phyloP scores from a whole-genome alignment of 208 protist genomes.

The Crithidia fasciculata region DNA sequence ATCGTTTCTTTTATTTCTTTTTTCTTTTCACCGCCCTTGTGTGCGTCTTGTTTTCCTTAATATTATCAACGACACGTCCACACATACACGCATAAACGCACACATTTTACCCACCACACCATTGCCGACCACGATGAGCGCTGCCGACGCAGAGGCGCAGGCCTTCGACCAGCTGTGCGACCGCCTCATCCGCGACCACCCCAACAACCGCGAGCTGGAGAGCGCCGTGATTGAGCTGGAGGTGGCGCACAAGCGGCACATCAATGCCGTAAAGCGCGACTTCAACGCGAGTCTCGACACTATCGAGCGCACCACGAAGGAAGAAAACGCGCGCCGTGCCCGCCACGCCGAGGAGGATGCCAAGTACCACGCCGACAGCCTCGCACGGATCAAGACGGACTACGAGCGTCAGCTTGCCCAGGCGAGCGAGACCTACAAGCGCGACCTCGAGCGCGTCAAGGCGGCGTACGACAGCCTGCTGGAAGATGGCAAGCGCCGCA shows the following conservation, averaged over 20 bases:
- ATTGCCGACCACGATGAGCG: not conserved
- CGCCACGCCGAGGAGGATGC: slow-evolving; percentile 28
- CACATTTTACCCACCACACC: too few species aligned
- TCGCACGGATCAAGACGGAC: slow-evolving; percentile 31
- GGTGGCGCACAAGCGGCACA: slow-evolving; percentile 40
- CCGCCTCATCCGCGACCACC: slow-evolving; percentile 26
- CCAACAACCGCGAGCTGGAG: slow-evolving; percentile 27
- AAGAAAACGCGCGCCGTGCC: slow-evolving; percentile 27
- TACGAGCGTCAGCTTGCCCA: slow-evolving; percentile 34
- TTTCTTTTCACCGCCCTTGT: not conserved
- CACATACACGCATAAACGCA: not conserved
- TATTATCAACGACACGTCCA: not conserved
- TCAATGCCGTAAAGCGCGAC: slow-evolving; percentile 42
- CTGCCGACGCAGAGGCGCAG: slow-evolving; percentile 19
- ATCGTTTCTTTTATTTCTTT: not conserved
- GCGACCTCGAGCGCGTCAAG: slow-evolving; percentile 36
- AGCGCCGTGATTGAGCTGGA: slow-evolving; percentile 39
- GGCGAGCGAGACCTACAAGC: slow-evolving; percentile 28
- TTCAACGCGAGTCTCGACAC: slow-evolving; percentile 43
- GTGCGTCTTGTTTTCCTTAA: not conserved
- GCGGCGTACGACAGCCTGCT: slow-evolving; percentile 35
- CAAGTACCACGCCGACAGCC: slow-evolving; percentile 21
- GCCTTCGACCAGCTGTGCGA: slow-evolving; percentile 38
- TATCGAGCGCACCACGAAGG: slow-evolving; percentile 23
- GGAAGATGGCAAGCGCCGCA: slow-evolving; percentile 30